Percentiles rank a stretch among this genome's conserved stretches.
Conservation (phyloP, 2,329 filamentous ascomycete species). For the Cladophialophora bantiana region DNA sequence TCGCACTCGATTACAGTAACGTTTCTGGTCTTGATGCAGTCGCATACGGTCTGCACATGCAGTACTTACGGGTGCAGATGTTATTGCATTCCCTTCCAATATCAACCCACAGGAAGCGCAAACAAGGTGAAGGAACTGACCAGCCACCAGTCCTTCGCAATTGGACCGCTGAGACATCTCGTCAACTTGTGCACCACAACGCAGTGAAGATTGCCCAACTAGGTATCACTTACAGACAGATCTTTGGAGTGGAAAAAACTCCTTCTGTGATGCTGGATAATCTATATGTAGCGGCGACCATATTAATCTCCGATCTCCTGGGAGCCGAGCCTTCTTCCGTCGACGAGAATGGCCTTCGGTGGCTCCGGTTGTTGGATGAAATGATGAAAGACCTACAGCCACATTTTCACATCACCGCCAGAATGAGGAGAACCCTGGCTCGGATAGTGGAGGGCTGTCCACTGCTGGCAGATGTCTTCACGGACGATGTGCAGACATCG, state of each 20-base stretch:
- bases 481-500: constrained; percentile 4
- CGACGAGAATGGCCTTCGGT: constrained; percentile 3
- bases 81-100: constrained; percentile 1
- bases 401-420: constrained; percentile 7
- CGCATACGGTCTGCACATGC: constrained; percentile 19
- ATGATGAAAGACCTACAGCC: constrained; percentile 6
- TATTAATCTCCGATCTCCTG: constrained; percentile 1
- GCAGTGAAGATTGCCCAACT: constrained; percentile 9
- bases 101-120: constrained; percentile 8
- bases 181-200: constrained; percentile 13
- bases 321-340: background rate
- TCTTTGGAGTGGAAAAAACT: constrained; percentile 16
- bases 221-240: constrained; percentile 10
- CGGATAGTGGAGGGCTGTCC: constrained; percentile 8
- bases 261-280: constrained; percentile 16
- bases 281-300: constrained; percentile 13
- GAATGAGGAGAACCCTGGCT: constrained; percentile 11
- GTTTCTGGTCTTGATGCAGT: constrained; percentile 3
- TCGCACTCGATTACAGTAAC: constrained; percentile 5
- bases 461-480: constrained; percentile 3
- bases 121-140: background rate
- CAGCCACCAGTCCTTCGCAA: constrained; percentile 3
- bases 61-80: constrained; percentile 13
- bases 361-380: constrained; percentile 12
- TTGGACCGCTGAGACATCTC: constrained; percentile 1